Percentiles rank a stretch among this genome's conserved stretches.
Conservation (phyloP, 495 filamentous ascomycete species). For the Hypoxylon perforatum region DNA sequence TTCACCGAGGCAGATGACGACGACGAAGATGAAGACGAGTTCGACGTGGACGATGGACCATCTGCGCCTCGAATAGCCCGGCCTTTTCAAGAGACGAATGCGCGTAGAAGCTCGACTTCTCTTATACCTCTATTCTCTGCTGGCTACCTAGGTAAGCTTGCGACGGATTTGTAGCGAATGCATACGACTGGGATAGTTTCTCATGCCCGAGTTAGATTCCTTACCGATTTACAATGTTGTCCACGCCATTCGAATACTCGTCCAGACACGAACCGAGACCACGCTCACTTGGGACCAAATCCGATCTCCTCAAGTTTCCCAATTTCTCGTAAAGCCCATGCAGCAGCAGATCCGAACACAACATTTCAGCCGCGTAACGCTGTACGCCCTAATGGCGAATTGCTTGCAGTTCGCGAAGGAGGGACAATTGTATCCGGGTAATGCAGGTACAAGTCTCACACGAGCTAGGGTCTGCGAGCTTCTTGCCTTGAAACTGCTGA, state of each 20-base stretch:
- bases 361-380: slow-evolving; percentile 84
- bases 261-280: slow-evolving; percentile 86
- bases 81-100: slow-evolving; percentile 45
- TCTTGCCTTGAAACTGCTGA: slow-evolving; percentile 88
- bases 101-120: slow-evolving; percentile 62
- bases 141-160: slow-evolving; percentile 74
- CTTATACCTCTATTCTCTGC: slow-evolving; percentile 87
- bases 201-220: slow-evolving; percentile 44
- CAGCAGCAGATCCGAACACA: slow-evolving; percentile 82
- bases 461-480: slow-evolving; percentile 89
- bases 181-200: background rate
- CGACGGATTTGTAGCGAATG: slow-evolving; percentile 18
- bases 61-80: slow-evolving; percentile 39
- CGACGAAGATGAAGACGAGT: slow-evolving; percentile 61
- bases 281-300: slow-evolving; percentile 96
- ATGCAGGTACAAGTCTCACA: slow-evolving; percentile 81
- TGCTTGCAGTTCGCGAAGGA: slow-evolving; percentile 94
- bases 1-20: slow-evolving; percentile 65
- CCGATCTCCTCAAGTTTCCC: slow-evolving; percentile 91
- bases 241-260: slow-evolving; percentile 84
- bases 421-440: slow-evolving; percentile 79
- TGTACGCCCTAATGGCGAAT: slow-evolving; percentile 93
- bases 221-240: slow-evolving; percentile 91
- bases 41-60: slow-evolving; percentile 63
- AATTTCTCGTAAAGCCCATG: slow-evolving; percentile 92